Evolutionary conservation across 192 early-diverging fungal species (phyloP).

Genomic region (Coemansia sp.): DNA sequence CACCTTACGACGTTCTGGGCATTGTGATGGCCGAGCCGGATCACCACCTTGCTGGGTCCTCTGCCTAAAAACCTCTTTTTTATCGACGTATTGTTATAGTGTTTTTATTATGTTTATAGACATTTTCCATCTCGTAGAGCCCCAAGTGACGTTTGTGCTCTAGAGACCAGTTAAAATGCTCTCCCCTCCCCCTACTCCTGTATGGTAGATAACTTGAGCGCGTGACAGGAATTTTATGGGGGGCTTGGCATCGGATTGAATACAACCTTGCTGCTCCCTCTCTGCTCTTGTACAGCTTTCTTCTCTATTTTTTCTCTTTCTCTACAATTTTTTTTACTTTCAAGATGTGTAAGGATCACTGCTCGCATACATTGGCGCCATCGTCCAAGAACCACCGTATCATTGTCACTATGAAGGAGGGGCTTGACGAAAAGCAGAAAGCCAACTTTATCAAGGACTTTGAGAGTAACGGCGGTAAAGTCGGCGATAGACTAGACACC

Average conservation of each 20-base stretch:
- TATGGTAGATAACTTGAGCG: background rate
- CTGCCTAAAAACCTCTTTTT: constrained; percentile 10
- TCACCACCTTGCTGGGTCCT: constrained; percentile 39
- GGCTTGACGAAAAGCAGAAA: background rate
- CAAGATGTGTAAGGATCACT: background rate
- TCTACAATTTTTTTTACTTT: background rate
- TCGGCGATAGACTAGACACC: background rate
- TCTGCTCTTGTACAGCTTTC: background rate
- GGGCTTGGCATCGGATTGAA: background rate
- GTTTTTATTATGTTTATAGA: no score
- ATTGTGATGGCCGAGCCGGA: constrained; percentile 50
- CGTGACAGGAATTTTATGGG: background rate
- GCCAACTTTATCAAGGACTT: background rate
- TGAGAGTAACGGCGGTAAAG: background rate
- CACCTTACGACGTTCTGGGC: constrained; percentile 50
- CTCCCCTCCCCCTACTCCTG: background rate
- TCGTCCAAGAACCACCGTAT: background rate
- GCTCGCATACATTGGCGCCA: background rate
- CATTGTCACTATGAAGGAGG: constrained; percentile 2
- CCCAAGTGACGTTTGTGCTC: background rate
- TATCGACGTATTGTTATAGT: background rate
- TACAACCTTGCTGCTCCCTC: background rate
- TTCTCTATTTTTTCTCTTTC: background rate
- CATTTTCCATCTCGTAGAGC: background rate
- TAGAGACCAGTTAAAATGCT: background rate